Conservation (phyloP, 768 basidiomycete species). For the Sporobolomyces phaffii region DNA sequence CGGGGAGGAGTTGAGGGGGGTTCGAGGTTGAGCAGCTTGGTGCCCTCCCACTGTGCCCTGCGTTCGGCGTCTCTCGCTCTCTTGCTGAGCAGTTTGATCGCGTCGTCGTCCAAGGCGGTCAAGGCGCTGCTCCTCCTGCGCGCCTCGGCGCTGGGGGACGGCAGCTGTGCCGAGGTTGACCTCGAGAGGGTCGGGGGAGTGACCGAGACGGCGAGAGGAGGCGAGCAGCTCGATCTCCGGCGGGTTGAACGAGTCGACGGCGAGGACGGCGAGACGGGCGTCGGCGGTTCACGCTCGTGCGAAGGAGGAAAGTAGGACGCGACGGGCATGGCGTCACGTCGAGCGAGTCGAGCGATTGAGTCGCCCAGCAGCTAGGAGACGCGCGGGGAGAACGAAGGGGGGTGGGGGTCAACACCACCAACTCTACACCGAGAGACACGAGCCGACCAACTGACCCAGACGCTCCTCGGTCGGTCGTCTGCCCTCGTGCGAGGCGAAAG, state of each 20-base stretch:
- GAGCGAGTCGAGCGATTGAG: too few species aligned
- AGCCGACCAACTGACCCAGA: too few species aligned
- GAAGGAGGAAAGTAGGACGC: conserved; percentile 7
- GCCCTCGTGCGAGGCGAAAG: too few species aligned
- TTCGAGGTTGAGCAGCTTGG: neutral
- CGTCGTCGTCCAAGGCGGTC: neutral
- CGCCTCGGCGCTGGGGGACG: neutral
- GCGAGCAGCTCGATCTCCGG: too few species aligned
- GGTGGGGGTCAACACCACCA: too few species aligned
- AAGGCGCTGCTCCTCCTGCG: neutral
- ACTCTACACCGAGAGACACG: too few species aligned
- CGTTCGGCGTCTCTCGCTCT: neutral
- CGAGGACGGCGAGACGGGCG: neutral
- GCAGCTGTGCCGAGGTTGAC: neutral
- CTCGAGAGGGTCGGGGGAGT: neutral
- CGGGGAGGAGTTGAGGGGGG: neutral
- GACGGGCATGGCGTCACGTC: conserved; percentile 5
- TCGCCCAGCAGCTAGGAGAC: too few species aligned
- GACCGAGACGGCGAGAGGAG: too few species aligned
- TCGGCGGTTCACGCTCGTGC: neutral
- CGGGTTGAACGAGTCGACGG: too few species aligned
- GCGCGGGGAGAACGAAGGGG: too few species aligned
- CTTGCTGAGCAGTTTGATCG: neutral
- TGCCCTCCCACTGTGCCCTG: conserved; percentile 8
- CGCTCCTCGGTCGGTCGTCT: too few species aligned